These are phyloP conservation scores for Neurospora sp. DNA, from an alignment of 495 filamentous ascomycete genomes.

Conservation along the genomic window DNA sequence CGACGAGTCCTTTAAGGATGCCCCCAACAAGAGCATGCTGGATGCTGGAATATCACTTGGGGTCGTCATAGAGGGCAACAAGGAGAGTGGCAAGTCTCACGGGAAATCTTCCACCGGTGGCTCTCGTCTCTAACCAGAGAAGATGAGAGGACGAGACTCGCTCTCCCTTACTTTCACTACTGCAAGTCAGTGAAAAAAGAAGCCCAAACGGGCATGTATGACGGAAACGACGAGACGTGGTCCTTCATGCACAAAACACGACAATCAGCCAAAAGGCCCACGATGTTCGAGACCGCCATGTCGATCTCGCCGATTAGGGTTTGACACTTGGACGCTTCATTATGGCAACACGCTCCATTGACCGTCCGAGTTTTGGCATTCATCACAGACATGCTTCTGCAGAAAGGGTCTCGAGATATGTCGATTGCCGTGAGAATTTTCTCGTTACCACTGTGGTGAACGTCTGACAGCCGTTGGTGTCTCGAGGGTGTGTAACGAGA, in stretches of 20 bases:
- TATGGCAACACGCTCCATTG: neutral
- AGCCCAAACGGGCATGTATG: neutral
- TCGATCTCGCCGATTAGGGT: neutral
- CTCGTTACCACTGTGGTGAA: neutral
- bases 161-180: neutral
- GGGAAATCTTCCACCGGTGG: neutral
- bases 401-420: neutral
- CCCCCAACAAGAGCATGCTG: slow-evolving; percentile 5
- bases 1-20: slow-evolving; percentile 54
- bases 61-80: slow-evolving; percentile 21
- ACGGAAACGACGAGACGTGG: neutral
- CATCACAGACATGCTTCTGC: neutral
- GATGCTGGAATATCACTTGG: slow-evolving; percentile 25
- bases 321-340: neutral
- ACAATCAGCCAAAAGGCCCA: neutral
- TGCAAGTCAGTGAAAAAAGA: neutral
- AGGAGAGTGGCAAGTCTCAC: neutral
- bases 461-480: neutral
- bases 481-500: neutral
- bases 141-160: neutral
- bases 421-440: neutral
- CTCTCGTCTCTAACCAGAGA: neutral
- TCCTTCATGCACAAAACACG: neutral
- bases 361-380: neutral
- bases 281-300: neutral